Base-by-base conservation (phyloP, 768 basidiomycete species). In the Sistotremastrum suecicum region DNA sequence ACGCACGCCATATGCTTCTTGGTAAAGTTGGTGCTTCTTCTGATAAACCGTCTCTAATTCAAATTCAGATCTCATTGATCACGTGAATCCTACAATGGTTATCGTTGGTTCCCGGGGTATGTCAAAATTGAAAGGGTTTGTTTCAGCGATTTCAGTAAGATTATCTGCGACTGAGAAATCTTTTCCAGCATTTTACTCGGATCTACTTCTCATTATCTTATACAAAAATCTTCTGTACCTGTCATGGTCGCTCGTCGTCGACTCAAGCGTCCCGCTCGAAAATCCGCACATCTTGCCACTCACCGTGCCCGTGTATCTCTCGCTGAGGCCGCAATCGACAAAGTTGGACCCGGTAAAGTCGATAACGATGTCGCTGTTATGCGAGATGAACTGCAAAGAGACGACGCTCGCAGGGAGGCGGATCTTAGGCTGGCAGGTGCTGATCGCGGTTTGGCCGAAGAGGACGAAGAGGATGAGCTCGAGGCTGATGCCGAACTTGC, bases 191-290 rank as follows among this genome's bases (percentile, higher is more conserved):
- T 94, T 53, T 70, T 97, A 3, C 78, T 97, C 35, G 92, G 91
- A 9, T 92, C 89, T 3, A 97, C 90, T 1, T 94, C 89, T 1
- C 88, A 97, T 61, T 97, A 97, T 58, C 76, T 90, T 41, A 85
- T 54, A 5, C 59, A 89, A 71, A 91, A 89, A 63, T 92, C 88
- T 50, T 88, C 88, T 10, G 91, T 94, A 0, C 91, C 92, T 0
- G 90, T 95, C 45, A 94, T 97, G 91, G 89, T 94, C 44, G 88
- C 91, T 4, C 86, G 91, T 44, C 79, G 90, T 44, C 72, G 91
- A 8, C 79, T 95, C 60, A 88, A 87, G 62, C 79, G 88, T 3
- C 87, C 90, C 20, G 79, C 90, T 8, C 76, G 78, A 45, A 82
- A 80, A 41, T 74, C 77, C 3, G 85, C 86, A 0, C 84, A 88